Evolutionary conservation across 345 rosid genomes (phyloP).

Genomic region (Corchorus olitorius): DNA sequence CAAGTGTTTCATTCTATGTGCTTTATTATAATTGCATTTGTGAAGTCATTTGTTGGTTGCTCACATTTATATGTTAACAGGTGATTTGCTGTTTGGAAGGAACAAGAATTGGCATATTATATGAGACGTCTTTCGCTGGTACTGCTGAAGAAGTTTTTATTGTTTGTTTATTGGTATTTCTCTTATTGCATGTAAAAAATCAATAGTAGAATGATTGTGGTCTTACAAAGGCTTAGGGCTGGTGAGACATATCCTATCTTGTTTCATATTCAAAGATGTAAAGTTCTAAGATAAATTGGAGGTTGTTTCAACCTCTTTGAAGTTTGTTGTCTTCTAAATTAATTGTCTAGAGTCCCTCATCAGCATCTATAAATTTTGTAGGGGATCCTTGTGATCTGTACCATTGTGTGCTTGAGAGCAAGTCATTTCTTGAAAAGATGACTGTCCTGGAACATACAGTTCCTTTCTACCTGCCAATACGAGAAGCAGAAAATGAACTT

Average conservation of each 20-base stretch:
- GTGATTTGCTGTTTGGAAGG: constrained; percentile 88
- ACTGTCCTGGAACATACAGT: constrained; percentile 88
- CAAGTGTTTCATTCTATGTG: background rate
- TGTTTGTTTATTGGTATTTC: constrained; percentile 5
- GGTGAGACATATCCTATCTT: background rate
- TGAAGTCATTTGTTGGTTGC: constrained; percentile 17
- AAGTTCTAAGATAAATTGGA: background rate
- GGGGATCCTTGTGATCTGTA: constrained; percentile 88
- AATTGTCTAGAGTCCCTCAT: background rate
- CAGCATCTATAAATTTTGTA: constrained; percentile 30
- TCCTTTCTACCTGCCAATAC: constrained; percentile 90
- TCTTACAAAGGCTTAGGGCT: no score
- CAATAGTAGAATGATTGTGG: background rate
- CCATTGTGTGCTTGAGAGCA: constrained; percentile 91
- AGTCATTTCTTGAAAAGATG: constrained; percentile 95
- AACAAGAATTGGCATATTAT: constrained; percentile 88
- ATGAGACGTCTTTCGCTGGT: constrained; percentile 96
- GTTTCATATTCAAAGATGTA: background rate
- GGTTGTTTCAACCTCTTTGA: background rate
- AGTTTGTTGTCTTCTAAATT: background rate
- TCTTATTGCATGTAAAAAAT: background rate
- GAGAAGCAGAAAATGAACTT: constrained; percentile 89
- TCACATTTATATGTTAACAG: constrained; percentile 41
- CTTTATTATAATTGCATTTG: background rate
- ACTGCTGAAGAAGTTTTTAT: constrained; percentile 18